These are phyloP conservation scores for Spergularia azorica DNA, from an alignment of 179 eudicot genomes.

Conservation along the genomic window DNA sequence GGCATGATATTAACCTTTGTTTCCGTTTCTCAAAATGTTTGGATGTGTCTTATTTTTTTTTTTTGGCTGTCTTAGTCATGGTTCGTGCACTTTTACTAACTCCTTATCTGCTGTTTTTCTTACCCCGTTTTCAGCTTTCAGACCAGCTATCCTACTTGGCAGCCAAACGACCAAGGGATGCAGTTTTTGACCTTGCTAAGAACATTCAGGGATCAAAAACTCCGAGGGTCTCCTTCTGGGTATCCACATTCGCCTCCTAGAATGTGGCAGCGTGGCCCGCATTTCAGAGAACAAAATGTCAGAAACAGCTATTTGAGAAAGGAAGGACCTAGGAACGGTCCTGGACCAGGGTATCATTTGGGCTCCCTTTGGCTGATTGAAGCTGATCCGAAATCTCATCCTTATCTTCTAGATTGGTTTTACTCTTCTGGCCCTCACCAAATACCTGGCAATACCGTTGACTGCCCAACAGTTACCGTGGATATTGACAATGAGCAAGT, in stretches of 20 bases:
- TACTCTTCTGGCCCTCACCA: slow-evolving; percentile 55
- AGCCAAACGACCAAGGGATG: slow-evolving; percentile 70
- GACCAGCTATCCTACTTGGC: slow-evolving; percentile 81
- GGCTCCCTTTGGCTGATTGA: slow-evolving; percentile 68
- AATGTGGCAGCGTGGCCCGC: slow-evolving; percentile 40
- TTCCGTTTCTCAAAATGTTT: neutral
- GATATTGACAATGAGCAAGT: slow-evolving; percentile 36
- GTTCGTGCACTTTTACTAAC: neutral
- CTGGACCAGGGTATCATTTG: slow-evolving; percentile 37
- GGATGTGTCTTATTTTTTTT: neutral
- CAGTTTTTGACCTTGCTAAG: slow-evolving; percentile 58
- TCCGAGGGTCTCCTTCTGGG: slow-evolving; percentile 36
- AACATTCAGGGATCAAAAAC: slow-evolving; percentile 60
- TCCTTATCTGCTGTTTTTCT: neutral
- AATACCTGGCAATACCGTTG: slow-evolving; percentile 24
- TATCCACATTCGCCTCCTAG: slow-evolving; percentile 39
- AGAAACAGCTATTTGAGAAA: slow-evolving; percentile 47
- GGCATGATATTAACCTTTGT: slow-evolving; percentile 40
- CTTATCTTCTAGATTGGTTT: slow-evolving; percentile 84
- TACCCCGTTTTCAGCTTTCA: slow-evolving; percentile 79
- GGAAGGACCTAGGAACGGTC: slow-evolving; percentile 37
- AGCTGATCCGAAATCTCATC: slow-evolving; percentile 55
- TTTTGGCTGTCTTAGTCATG: neutral
- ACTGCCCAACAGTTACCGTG: slow-evolving; percentile 31
- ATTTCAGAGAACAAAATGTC: slow-evolving; percentile 36